Conservation (phyloP, 345 rosid species). For the Zanthoxylum bungeanum region DNA sequence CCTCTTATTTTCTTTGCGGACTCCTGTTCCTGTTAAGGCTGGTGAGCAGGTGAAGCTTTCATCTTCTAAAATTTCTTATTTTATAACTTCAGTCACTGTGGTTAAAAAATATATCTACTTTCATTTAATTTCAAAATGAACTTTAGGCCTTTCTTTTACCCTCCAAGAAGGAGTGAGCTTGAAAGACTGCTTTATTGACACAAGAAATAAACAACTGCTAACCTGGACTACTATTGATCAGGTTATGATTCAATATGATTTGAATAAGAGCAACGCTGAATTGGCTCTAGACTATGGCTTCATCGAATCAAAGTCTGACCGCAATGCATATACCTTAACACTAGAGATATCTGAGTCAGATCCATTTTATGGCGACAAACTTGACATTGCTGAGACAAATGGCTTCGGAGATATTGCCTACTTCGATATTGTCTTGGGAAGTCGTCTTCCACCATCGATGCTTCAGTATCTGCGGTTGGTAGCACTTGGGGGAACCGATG, state of each 20-base stretch:
- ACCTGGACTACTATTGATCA: constrained; percentile 28
- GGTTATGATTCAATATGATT: constrained; percentile 83
- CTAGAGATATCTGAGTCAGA: constrained; percentile 72
- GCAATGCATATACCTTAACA: constrained; percentile 77
- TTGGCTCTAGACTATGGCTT: constrained; percentile 92
- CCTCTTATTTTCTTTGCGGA: constrained; percentile 73
- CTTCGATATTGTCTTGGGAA: constrained; percentile 67
- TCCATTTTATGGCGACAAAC: constrained; percentile 67
- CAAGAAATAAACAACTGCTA: not conserved
- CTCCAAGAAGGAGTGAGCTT: not conserved
- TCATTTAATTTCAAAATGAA: not conserved
- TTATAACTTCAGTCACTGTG: not conserved
- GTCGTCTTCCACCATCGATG: constrained; percentile 70
- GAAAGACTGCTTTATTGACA: not conserved
- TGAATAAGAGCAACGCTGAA: constrained; percentile 84
- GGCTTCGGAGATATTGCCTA: constrained; percentile 66
- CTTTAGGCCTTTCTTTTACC: not conserved
- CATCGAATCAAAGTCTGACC: constrained; percentile 57
- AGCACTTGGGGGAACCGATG: constrained; percentile 83
- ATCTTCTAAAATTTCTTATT: constrained; percentile 17
- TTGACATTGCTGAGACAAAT: constrained; percentile 78
- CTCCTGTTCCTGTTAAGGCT: constrained; percentile 76
- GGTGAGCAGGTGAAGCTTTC: constrained; percentile 73
- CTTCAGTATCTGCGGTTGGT: constrained; percentile 76
- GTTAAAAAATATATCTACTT: not conserved